Percentiles rank a stretch among this genome's conserved stretches.
Evolutionary conservation across 768 basidiomycete genomes (phyloP).

Genomic region (Imleria badia): DNA sequence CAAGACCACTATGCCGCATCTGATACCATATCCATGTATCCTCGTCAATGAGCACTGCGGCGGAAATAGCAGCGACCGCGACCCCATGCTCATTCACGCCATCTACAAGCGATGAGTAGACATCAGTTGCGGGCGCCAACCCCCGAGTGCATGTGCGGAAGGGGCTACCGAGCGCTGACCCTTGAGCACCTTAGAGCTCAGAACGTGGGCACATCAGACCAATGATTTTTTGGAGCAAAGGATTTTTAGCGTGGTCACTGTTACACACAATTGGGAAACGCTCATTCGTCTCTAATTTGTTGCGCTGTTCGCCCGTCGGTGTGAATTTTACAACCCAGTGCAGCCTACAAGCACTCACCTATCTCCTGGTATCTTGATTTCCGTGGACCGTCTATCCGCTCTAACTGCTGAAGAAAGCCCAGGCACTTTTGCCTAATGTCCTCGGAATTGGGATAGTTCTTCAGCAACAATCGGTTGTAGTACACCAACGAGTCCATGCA

Average conservation of each 20-base stretch:
- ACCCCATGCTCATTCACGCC: not conserved
- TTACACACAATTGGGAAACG: not conserved
- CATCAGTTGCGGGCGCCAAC: not conserved
- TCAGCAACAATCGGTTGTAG: slow-evolving; percentile 73
- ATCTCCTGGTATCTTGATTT: slow-evolving; percentile 67
- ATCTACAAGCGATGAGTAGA: not conserved
- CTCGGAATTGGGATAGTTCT: slow-evolving; percentile 42
- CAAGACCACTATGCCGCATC: too few species aligned
- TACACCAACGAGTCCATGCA: slow-evolving; percentile 90
- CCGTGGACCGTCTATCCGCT: slow-evolving; percentile 64
- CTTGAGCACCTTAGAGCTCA: not conserved
- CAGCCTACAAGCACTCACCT: slow-evolving; percentile 36
- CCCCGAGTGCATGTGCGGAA: not conserved
- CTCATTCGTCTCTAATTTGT: slow-evolving; percentile 12
- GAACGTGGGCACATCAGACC: not conserved
- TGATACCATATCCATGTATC: too few species aligned
- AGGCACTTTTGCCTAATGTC: slow-evolving; percentile 47
- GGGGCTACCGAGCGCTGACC: not conserved
- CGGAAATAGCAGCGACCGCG: too few species aligned
- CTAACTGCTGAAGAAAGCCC: slow-evolving; percentile 53
- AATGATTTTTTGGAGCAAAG: not conserved
- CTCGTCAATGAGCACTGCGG: too few species aligned
- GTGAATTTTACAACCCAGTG: not conserved
- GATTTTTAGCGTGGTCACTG: not conserved
- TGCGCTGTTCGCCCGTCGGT: slow-evolving; percentile 17